Conservation (phyloP, 164 flowering plant genomes). For the Platanus orientalis region DNA sequence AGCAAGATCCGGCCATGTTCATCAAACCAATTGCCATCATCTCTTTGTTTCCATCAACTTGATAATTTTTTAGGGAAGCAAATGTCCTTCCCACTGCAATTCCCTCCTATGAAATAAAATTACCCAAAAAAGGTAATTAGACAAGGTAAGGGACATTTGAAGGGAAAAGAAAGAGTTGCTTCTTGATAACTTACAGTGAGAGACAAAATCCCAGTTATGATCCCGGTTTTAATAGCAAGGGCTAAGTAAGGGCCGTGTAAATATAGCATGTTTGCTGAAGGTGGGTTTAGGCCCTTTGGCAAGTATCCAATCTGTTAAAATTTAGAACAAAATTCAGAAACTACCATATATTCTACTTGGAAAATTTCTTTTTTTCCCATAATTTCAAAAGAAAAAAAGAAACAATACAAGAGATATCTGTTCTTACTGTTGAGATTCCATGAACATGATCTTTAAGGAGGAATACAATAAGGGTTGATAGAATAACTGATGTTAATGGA, state of each 20-base stretch:
- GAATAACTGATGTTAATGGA: conserved; percentile 58
- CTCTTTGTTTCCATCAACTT: conserved; percentile 83
- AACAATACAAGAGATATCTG: neutral
- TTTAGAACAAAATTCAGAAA: neutral
- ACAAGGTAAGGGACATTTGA: neutral
- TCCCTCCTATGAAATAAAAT: conserved; percentile 48
- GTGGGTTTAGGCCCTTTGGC: conserved; percentile 68
- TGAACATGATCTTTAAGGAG: conserved; percentile 38
- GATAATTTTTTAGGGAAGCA: conserved; percentile 63
- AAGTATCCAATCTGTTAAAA: conserved; percentile 70
- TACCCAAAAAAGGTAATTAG: too few relatives aligned
- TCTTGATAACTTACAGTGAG: conserved; percentile 48
- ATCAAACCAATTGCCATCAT: conserved; percentile 75
- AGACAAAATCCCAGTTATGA: conserved; percentile 55
- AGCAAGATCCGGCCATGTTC: conserved; percentile 71
- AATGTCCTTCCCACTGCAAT: conserved; percentile 82
- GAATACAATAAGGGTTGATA: conserved; percentile 49
- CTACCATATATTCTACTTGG: neutral
- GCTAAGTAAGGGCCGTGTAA: conserved; percentile 33
- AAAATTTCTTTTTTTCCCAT: too few relatives aligned
- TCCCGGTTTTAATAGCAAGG: conserved; percentile 47
- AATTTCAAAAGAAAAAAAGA: neutral
- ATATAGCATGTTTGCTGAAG: conserved; percentile 44
- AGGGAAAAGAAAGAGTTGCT: neutral
- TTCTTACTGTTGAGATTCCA: conserved; percentile 39